These are phyloP conservation scores for Cyberlindnera xishuangbannaensis DNA, from an alignment of 805 yeast species.

Conservation along the genomic window DNA sequence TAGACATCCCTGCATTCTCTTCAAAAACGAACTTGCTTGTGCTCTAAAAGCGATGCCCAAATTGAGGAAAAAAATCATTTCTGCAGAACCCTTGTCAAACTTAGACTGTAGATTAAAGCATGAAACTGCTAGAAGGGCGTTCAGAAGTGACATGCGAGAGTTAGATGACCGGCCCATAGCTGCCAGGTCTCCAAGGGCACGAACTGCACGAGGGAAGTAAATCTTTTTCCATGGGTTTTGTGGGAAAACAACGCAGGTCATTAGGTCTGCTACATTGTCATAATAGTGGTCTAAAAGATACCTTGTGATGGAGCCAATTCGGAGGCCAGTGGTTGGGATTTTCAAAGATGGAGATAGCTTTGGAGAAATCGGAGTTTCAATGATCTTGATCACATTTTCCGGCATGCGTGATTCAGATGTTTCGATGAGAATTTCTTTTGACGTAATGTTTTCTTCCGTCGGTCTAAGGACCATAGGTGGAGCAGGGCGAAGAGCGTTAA, in stretches of 20 bases:
- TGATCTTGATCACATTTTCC: conserved; percentile 37
- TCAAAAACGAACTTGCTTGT: conserved; percentile 67
- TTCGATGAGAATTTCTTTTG: conserved; percentile 13
- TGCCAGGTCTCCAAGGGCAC: conserved; percentile 76
- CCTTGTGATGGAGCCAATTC: conserved; percentile 64
- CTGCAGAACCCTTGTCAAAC: conserved; percentile 58
- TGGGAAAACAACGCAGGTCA: conserved; percentile 65
- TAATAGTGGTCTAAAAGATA: conserved; percentile 67
- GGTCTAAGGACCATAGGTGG: too few relatives aligned
- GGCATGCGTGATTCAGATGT: conserved; percentile 40
- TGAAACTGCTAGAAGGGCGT: conserved; percentile 74
- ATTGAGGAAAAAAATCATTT: conserved; percentile 64
- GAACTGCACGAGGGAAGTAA: conserved; percentile 77
- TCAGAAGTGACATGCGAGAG: conserved; percentile 70
- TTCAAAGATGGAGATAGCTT: conserved; percentile 26
- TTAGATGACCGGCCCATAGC: conserved; percentile 68
- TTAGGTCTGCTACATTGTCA: conserved; percentile 70
- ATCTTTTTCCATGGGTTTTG: conserved; percentile 86
- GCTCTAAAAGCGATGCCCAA: conserved; percentile 69
- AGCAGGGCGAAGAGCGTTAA: conserved; percentile 22
- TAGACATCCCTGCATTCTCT: conserved; percentile 33
- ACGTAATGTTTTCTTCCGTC: background rate
- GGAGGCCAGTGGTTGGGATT: conserved; percentile 56
- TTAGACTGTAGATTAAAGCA: conserved; percentile 77
- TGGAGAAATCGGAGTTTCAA: conserved; percentile 30